Percentiles rank a stretch among this genome's conserved stretches.
phyloP scores from a whole-genome alignment of 495 filamentous ascomycete species.

The Venustampulla echinocandica region DNA sequence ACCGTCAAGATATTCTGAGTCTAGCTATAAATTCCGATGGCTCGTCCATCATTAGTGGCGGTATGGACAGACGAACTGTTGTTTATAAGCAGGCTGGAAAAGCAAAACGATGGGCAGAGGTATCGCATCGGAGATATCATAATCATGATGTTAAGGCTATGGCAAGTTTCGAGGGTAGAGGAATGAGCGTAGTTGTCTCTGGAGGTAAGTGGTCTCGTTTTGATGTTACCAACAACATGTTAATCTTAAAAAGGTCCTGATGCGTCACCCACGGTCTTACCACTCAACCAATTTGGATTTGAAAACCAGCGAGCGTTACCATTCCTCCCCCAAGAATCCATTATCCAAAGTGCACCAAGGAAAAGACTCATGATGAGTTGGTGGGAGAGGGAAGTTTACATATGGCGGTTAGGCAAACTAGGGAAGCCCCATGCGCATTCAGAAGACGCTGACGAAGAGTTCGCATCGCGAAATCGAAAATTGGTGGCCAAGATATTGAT shows the following conservation, averaged over 20 bases:
- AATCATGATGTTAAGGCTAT: conserved; percentile 92
- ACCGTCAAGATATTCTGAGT: conserved; percentile 84
- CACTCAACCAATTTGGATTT: conserved; percentile 68
- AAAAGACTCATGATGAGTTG: conserved; percentile 75
- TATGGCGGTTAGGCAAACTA: conserved; percentile 62
- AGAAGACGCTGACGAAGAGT: conserved; percentile 26
- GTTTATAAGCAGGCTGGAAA: conserved; percentile 61
- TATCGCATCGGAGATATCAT: conserved; percentile 76
- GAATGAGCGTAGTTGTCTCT: conserved; percentile 79
- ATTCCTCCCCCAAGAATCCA: conserved; percentile 67
- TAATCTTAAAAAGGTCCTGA: conserved; percentile 57
- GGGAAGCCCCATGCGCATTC: conserved; percentile 35
- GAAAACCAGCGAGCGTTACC: conserved; percentile 75
- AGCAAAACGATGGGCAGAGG: conserved; percentile 68
- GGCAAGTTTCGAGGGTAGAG: conserved; percentile 76
- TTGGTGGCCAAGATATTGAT: conserved; percentile 65
- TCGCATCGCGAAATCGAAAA: conserved; percentile 39
- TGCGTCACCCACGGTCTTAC: conserved; percentile 69
- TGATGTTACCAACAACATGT: neutral
- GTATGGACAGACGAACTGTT: conserved; percentile 81
- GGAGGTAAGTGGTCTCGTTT: conserved; percentile 56
- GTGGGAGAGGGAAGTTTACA: conserved; percentile 82
- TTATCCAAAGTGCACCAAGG: conserved; percentile 58
- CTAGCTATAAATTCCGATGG: conserved; percentile 73
- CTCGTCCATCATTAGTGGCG: conserved; percentile 76